Conservation (phyloP, 345 rosid genomes). For the Trapa incisa region DNA sequence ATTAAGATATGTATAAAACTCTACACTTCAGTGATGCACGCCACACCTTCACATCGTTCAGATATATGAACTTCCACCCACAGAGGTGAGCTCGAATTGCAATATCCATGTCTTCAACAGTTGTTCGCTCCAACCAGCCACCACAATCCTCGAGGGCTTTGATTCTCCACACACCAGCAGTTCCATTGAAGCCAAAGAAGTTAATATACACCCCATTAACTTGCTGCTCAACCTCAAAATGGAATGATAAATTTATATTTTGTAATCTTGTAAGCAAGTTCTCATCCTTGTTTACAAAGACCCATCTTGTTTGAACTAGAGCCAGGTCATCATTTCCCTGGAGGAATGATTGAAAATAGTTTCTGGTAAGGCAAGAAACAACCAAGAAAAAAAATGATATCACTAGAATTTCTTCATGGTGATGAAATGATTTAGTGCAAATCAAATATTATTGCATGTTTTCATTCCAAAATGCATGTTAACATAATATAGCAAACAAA, state of each 20-base stretch:
- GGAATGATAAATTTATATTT: constrained; percentile 76
- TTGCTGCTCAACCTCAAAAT: constrained; percentile 91
- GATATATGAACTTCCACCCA: constrained; percentile 85
- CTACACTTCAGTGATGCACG: not conserved
- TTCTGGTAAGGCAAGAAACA: not conserved
- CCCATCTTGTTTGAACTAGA: constrained; percentile 82
- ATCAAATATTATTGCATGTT: not conserved
- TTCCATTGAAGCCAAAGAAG: constrained; percentile 88
- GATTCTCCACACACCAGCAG: constrained; percentile 92
- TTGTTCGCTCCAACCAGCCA: constrained; percentile 91
- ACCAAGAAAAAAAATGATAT: not conserved
- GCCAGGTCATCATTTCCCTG: constrained; percentile 72
- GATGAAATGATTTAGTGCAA: not conserved
- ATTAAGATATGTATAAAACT: constrained; percentile 3
- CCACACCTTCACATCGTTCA: constrained; percentile 73
- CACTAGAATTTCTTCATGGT: not conserved
- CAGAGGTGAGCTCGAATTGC: constrained; percentile 90
- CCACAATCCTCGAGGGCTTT: constrained; percentile 86
- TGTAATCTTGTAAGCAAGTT: constrained; percentile 84
- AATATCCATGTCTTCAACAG: constrained; percentile 91
- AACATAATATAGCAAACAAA: not conserved
- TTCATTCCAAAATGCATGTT: not conserved
- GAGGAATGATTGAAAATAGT: constrained; percentile 3
- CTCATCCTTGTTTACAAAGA: constrained; percentile 84
- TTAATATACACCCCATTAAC: constrained; percentile 75